These are phyloP conservation scores for Noccaea caerulescens DNA, from an alignment of 345 rosid genomes.

Conservation along the genomic window DNA sequence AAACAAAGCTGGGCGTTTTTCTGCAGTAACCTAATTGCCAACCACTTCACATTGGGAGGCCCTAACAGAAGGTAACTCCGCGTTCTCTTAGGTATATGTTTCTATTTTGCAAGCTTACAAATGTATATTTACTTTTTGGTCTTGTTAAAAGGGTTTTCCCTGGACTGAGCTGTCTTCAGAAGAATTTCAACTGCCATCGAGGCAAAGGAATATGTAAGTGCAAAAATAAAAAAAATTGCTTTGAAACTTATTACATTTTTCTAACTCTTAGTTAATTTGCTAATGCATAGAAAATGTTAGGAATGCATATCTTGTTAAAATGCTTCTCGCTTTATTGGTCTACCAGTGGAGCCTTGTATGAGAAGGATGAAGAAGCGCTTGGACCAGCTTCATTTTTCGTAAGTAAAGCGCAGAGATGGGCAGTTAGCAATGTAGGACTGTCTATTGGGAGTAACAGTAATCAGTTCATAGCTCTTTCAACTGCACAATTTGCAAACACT, in stretches of 20 bases:
- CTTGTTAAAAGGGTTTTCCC: conserved; percentile 43
- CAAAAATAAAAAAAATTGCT: not conserved
- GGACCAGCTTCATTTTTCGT: conserved; percentile 63
- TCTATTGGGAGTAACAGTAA: conserved; percentile 42
- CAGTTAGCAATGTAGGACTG: conserved; percentile 51
- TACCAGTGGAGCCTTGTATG: conserved; percentile 35
- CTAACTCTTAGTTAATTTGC: not conserved
- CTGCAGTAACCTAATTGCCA: conserved; percentile 71
- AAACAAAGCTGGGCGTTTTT: not conserved
- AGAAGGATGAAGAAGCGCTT: conserved; percentile 53
- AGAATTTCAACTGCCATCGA: conserved; percentile 61
- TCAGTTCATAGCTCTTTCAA: conserved; percentile 27
- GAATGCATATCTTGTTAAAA: not conserved
- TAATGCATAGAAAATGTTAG: not conserved
- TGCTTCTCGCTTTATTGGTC: conserved; percentile 23
- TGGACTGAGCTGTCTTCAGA: conserved; percentile 67
- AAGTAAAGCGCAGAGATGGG: conserved; percentile 53
- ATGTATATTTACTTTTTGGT: not conserved
- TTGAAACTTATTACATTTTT: not conserved
- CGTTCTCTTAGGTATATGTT: not conserved
- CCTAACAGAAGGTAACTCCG: conserved; percentile 50
- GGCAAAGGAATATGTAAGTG: conserved; percentile 62
- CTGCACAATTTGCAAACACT: conserved; percentile 44
- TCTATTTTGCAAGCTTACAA: not conserved
- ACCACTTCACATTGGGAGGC: conserved; percentile 55